Evolutionary conservation across 179 eudicot species (phyloP).

Genomic region (Sideroxylon spinosum): DNA sequence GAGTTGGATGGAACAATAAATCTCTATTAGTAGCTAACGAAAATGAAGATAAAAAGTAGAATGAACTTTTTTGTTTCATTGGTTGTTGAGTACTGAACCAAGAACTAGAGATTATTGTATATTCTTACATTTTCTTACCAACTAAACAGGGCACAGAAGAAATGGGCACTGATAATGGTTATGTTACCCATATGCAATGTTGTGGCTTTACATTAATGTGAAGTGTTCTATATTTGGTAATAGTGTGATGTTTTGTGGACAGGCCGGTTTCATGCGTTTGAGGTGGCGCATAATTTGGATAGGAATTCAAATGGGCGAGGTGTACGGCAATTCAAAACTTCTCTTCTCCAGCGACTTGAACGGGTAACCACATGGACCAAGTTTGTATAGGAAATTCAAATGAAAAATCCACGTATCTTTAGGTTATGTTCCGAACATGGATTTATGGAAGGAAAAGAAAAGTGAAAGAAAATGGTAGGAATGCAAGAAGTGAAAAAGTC

Average conservation of each 20-base stretch:
- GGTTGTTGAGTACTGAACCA: not conserved
- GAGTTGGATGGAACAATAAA: not conserved
- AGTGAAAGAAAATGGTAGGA: too few species aligned
- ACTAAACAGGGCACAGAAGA: conserved; percentile 2
- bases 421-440: too few species aligned
- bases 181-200: not conserved
- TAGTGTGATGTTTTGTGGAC: conserved; percentile 21
- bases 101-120: conserved; percentile 1
- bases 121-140: conserved; percentile 4
- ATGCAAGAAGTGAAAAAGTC: too few species aligned
- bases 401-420: not conserved
- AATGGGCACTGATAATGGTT: not conserved
- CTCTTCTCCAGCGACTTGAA: conserved; percentile 91
- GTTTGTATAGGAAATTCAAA: not conserved
- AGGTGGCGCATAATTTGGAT: conserved; percentile 89
- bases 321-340: conserved; percentile 91
- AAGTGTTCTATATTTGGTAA: conserved; percentile 1
- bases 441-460: too few species aligned
- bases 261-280: conserved; percentile 99
- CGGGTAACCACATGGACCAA: conserved; percentile 45
- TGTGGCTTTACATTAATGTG: conserved; percentile 5
- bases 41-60: not conserved
- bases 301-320: conserved; percentile 83
- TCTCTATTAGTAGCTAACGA: not conserved
- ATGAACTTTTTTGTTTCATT: not conserved